Conservation (phyloP, 495 filamentous ascomycete genomes). For the Hypomontagnella monticulosa region DNA sequence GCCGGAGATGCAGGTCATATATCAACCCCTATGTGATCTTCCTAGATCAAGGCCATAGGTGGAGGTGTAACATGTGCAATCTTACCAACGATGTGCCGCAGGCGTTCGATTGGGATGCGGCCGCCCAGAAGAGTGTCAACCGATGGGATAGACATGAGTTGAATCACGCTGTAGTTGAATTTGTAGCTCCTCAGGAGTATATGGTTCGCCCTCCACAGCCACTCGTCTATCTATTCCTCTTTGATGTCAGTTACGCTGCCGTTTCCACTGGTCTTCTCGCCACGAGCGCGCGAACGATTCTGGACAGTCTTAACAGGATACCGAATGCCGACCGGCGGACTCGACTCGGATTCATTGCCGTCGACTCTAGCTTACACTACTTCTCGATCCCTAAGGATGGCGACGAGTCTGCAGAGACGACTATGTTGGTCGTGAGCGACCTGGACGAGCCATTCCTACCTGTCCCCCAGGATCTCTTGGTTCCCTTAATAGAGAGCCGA, state of each 20-base stretch:
- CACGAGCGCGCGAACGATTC: conserved; percentile 90
- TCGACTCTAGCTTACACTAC: conserved; percentile 95
- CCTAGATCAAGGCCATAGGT: conserved; percentile 95
- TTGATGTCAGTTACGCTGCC: conserved; percentile 94
- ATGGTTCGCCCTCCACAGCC: conserved; percentile 99
- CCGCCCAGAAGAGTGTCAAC: conserved; percentile 87
- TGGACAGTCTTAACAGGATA: conserved; percentile 95
- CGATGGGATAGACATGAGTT: conserved; percentile 89
- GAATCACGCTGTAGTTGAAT: conserved; percentile 94
- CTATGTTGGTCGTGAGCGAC: conserved; percentile 95
- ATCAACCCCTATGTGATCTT: conserved; percentile 98
- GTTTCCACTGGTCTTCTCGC: conserved; percentile 94
- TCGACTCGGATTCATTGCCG: conserved; percentile 91
- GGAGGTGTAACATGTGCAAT: conserved; percentile 99
- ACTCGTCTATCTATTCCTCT: conserved; percentile 95
- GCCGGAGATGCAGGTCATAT: conserved; percentile 92
- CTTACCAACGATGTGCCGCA: conserved; percentile 98
- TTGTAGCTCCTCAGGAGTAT: conserved; percentile 97
- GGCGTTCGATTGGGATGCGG: conserved; percentile 97
- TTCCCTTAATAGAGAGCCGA: conserved; percentile 88
- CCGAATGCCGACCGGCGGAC: conserved; percentile 95
- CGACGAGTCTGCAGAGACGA: conserved; percentile 80
- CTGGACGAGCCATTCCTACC: conserved; percentile 95
- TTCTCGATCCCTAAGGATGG: conserved; percentile 91
- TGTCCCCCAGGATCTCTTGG: conserved; percentile 90